Percentiles rank a stretch among this genome's conserved stretches.
phyloP scores from a whole-genome alignment of 2,329 filamentous ascomycete genomes.

The Emergomyces orientalis region DNA sequence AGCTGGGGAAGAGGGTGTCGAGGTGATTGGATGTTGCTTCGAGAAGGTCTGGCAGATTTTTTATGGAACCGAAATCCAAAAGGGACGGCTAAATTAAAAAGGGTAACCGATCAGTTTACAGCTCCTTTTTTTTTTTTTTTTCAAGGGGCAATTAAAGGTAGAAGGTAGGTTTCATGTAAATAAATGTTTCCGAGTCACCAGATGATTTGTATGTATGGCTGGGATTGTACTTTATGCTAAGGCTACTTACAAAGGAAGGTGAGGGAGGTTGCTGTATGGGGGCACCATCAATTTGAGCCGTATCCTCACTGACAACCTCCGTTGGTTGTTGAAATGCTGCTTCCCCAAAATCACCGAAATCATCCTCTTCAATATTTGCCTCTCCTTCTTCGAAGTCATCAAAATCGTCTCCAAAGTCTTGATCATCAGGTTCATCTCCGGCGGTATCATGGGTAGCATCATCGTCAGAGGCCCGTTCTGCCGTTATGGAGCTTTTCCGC shows the following conservation, averaged over 20 bases:
- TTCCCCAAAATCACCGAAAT: conserved; percentile 58
- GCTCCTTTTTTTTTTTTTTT: conserved; percentile 8
- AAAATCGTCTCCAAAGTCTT: conserved; percentile 55
- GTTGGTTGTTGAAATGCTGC: conserved; percentile 52
- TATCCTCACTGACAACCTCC: conserved; percentile 23
- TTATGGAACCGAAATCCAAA: conserved; percentile 47
- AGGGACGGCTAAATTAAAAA: conserved; percentile 26
- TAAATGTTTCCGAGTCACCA: conserved; percentile 7
- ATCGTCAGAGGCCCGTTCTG: conserved; percentile 22
- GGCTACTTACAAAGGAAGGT: conserved; percentile 38
- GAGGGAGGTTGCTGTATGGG: conserved; percentile 26
- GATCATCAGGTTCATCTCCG: conserved; percentile 37
- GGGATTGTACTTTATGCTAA: conserved; percentile 11
- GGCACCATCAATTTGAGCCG: conserved; percentile 13
- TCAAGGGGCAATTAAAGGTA: conserved; percentile 12
- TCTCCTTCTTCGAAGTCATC: conserved; percentile 46
- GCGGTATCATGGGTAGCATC: conserved; percentile 53
- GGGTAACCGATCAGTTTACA: conserved; percentile 17
- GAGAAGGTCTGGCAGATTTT: conserved; percentile 36
- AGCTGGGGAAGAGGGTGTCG: conserved; percentile 37
- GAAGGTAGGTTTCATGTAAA: conserved; percentile 13
- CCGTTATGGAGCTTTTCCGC: conserved; percentile 25
- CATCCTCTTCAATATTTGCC: conserved; percentile 42
- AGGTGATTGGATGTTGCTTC: conserved; percentile 32
- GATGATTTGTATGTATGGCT: conserved; percentile 10